A percentile compares a stretch with the other conserved stretches of the same genome.
phyloP scores from a whole-genome alignment of 73 alveolate genomes.

The Blepharisma stoltei region DNA sequence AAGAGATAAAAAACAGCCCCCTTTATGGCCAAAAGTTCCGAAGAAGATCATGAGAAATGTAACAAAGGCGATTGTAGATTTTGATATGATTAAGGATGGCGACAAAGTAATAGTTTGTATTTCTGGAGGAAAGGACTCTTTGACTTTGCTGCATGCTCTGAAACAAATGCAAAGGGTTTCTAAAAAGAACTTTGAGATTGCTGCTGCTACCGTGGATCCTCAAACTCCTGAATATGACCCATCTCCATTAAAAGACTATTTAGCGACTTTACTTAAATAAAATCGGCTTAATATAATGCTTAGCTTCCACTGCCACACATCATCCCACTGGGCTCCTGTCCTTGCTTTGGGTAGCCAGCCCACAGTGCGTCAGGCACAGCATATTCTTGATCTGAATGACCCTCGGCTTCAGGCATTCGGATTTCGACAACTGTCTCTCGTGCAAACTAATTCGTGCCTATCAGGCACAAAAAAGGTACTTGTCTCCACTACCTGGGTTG shows the following conservation, averaged over 20 bases:
- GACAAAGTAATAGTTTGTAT: constrained; percentile 94
- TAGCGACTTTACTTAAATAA: no score
- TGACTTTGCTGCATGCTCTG: constrained; percentile 86
- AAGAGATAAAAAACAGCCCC: not conserved
- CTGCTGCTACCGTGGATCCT: constrained; percentile 96
- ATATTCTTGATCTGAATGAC: no score
- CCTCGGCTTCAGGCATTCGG: no score
- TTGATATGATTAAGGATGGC: constrained; percentile 90
- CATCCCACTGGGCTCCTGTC: no score
- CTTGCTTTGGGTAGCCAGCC: no score
- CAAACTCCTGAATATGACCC: constrained; percentile 96
- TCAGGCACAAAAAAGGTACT: no score
- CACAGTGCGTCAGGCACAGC: no score
- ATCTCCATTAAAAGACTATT: constrained; percentile 77
- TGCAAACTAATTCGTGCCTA: no score
- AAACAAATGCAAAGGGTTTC: constrained; percentile 68
- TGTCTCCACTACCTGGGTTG: no score
- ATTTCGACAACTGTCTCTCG: no score
- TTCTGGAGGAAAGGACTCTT: constrained; percentile 97
- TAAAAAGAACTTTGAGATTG: constrained; percentile 78
- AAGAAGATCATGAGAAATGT: constrained; percentile 72
- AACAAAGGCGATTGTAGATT: constrained; percentile 90
- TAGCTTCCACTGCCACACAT: not conserved
- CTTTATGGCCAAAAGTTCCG: constrained; percentile 60
- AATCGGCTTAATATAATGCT: not conserved